Evolutionary conservation across 148 eudicot species (phyloP).

Genomic region (Nepenthes mirabilis): DNA sequence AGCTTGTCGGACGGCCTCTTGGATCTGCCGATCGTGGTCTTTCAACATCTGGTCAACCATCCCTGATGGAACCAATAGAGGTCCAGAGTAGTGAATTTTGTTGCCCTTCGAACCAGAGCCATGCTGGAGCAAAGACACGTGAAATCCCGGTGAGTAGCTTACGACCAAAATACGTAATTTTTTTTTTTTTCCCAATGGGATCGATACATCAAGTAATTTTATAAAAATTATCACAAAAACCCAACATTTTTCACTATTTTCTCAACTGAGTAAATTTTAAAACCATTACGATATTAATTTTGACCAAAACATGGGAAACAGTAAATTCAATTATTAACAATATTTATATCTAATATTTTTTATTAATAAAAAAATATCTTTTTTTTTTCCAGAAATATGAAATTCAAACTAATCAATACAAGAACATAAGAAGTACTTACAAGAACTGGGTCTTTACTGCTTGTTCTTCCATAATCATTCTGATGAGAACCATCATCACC

Average conservation of each 20-base stretch:
- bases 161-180: not conserved
- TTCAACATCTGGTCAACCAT: constrained; percentile 83
- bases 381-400: not conserved
- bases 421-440: constrained; percentile 32
- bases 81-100: constrained; percentile 97
- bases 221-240: too few relatives aligned
- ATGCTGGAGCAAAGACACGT: constrained; percentile 18
- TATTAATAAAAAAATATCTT: not conserved
- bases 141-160: not conserved
- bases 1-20: constrained; percentile 80
- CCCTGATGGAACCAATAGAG: constrained; percentile 70
- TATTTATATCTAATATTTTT: not conserved
- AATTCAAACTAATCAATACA: not conserved
- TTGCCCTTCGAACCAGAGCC: constrained; percentile 81
- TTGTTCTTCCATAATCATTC: constrained; percentile 43
- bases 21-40: constrained; percentile 89
- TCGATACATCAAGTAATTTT: not conserved
- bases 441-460: constrained; percentile 53
- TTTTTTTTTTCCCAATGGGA: not conserved
- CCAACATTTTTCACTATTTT: too few relatives aligned
- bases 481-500: constrained; percentile 28
- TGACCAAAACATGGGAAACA: too few relatives aligned
- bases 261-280: too few relatives aligned
- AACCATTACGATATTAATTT: too few relatives aligned
- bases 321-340: too few relatives aligned